Conservation (phyloP, 805 yeast genomes). For the Candida ipomoeae region DNA sequence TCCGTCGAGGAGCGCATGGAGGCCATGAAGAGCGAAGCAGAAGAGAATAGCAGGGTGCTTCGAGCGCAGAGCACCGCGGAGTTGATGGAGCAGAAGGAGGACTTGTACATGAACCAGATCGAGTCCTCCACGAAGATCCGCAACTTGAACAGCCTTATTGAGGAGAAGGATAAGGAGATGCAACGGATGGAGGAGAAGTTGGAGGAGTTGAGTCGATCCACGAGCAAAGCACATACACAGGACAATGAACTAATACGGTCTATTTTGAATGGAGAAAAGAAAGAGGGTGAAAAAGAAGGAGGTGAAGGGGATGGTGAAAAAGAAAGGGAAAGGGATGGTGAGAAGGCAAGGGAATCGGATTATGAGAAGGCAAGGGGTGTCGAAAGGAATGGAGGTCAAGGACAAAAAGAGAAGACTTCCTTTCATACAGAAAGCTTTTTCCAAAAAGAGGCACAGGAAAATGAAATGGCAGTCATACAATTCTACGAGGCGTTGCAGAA, state of each 20-base stretch:
- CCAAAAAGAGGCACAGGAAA: neutral
- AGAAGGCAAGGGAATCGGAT: no score
- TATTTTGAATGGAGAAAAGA: neutral
- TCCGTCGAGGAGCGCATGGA: constrained; percentile 5
- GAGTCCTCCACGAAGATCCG: constrained; percentile 1
- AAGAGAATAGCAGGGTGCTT: neutral
- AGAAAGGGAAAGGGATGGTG: no score
- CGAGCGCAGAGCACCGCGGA: constrained; percentile 1
- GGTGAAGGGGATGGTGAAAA: no score
- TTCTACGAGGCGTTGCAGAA: constrained; percentile 3
- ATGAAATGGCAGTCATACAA: neutral
- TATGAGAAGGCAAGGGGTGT: no score
- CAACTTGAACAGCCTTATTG: neutral
- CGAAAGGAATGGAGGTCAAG: no score
- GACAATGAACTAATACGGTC: neutral
- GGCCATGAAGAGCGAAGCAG: constrained; percentile 1
- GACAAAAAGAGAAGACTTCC: neutral
- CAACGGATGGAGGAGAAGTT: neutral
- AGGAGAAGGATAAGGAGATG: constrained; percentile 1
- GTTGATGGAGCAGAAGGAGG: constrained; percentile 1
- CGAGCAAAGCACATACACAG: neutral
- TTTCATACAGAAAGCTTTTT: neutral
- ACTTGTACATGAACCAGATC: neutral
- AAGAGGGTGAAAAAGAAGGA: neutral
- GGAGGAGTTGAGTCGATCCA: neutral